A percentile compares a stretch with the other conserved stretches of the same genome.
phyloP scores from a whole-genome alignment of 2,329 filamentous ascomycete genomes.

The Ophiostoma populinum region DNA sequence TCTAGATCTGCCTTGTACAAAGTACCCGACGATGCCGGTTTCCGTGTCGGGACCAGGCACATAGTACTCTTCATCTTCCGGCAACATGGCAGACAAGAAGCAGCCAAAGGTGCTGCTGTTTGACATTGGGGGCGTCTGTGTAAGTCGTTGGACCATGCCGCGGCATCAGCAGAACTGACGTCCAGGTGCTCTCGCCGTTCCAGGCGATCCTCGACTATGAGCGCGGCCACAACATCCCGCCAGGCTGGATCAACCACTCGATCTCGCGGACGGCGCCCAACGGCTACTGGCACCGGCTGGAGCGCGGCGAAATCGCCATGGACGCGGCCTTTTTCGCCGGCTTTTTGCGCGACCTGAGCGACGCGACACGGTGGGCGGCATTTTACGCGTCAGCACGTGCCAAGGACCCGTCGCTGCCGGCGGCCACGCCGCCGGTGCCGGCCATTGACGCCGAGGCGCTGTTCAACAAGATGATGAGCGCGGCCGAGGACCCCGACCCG shows the following conservation, averaged over 20 bases:
- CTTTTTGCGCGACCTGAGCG: slow-evolving; percentile 60
- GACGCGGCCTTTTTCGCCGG: slow-evolving; percentile 57
- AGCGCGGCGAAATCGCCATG: slow-evolving; percentile 65
- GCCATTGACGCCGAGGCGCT: slow-evolving; percentile 59
- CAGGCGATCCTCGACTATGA: slow-evolving; percentile 91
- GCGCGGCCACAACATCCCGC: slow-evolving; percentile 53
- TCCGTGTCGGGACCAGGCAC: too few species aligned
- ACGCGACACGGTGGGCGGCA: slow-evolving; percentile 47
- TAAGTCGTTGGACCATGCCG: slow-evolving; percentile 34
- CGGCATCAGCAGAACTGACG: slow-evolving; percentile 6
- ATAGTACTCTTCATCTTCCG: too few species aligned
- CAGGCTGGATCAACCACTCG: slow-evolving; percentile 81
- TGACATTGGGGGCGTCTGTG: slow-evolving; percentile 92
- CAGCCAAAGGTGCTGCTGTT: slow-evolving; percentile 67
- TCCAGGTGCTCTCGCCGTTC: slow-evolving; percentile 82
- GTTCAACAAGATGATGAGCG: slow-evolving; percentile 83
- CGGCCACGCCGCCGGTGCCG: slow-evolving; percentile 44
- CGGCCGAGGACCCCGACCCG: slow-evolving; percentile 54
- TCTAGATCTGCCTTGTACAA: too few species aligned
- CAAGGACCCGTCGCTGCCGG: slow-evolving; percentile 16
- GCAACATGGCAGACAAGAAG: slow-evolving; percentile 24
- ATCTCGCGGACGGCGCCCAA: slow-evolving; percentile 63
- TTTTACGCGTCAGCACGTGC: slow-evolving; percentile 32
- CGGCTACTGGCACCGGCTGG: slow-evolving; percentile 77
- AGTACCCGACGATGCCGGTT: too few species aligned